Conservation (phyloP, 176 grass and related monocot species). For the Tillandsia leiboldiana region DNA sequence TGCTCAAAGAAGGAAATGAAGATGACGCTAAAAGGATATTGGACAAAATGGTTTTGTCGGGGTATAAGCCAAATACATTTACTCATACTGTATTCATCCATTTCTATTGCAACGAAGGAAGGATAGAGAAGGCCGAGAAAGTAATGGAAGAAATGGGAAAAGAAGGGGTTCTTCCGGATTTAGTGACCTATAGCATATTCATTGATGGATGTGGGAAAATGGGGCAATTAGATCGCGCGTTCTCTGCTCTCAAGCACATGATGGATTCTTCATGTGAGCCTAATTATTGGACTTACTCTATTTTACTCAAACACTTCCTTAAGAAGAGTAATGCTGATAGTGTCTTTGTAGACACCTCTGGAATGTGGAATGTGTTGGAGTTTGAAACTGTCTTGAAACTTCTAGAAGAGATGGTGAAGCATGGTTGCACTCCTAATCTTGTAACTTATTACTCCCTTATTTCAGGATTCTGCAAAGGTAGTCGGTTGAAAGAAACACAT, state of each 20-base stretch:
- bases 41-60: slow-evolving; percentile 44
- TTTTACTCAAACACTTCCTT: slow-evolving; percentile 62
- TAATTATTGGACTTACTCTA: slow-evolving; percentile 50
- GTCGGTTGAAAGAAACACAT: slow-evolving; percentile 49
- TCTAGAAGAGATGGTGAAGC: slow-evolving; percentile 52
- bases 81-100: slow-evolving; percentile 76
- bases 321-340: slow-evolving; percentile 30
- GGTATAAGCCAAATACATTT: slow-evolving; percentile 48
- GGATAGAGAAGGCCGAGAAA: slow-evolving; percentile 47
- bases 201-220: slow-evolving; percentile 62
- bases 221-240: slow-evolving; percentile 52
- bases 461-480: slow-evolving; percentile 56
- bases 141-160: slow-evolving; percentile 64
- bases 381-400: slow-evolving; percentile 46
- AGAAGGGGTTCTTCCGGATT: slow-evolving; percentile 48
- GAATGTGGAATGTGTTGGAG: slow-evolving; percentile 52
- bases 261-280: slow-evolving; percentile 50
- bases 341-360: slow-evolving; percentile 31
- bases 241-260: slow-evolving; percentile 49
- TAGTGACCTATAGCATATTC: slow-evolving; percentile 54
- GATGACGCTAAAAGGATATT: slow-evolving; percentile 56
- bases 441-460: slow-evolving; percentile 53
- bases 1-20: slow-evolving; percentile 60
- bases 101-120: slow-evolving; percentile 51
- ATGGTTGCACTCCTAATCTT: slow-evolving; percentile 39